Percentiles rank a stretch among this genome's conserved stretches.
Evolutionary conservation across 2,329 filamentous ascomycete species (phyloP).

Genomic region (Colletotrichum tofieldiae): DNA sequence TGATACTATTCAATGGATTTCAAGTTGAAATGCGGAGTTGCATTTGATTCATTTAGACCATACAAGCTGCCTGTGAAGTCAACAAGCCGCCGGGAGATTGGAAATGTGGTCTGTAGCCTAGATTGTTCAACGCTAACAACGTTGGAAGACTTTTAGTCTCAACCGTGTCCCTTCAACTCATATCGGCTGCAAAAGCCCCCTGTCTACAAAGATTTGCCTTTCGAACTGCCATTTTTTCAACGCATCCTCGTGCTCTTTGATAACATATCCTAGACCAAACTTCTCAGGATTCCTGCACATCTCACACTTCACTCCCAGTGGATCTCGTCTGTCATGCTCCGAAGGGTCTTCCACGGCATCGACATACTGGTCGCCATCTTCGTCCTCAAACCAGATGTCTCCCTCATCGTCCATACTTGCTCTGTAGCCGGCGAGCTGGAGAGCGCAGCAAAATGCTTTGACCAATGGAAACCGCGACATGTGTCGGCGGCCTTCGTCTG

Average conservation of each 20-base stretch:
- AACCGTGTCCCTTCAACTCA: no score
- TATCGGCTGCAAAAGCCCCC: not conserved
- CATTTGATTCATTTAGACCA: no score
- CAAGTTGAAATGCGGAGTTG: no score
- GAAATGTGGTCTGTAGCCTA: no score
- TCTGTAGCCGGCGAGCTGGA: constrained; percentile 35
- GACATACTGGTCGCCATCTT: constrained; percentile 37
- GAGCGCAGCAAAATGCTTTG: constrained; percentile 25
- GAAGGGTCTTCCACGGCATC: constrained; percentile 29
- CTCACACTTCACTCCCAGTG: not conserved
- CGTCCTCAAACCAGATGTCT: constrained; percentile 43
- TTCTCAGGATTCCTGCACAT: not conserved
- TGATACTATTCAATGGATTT: no score
- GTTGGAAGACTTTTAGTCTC: not conserved
- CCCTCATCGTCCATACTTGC: constrained; percentile 38
- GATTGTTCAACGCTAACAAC: not conserved
- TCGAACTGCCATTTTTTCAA: not conserved
- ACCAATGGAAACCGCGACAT: not conserved
- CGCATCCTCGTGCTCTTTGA: not conserved
- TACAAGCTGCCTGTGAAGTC: no score
- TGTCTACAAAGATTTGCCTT: not conserved
- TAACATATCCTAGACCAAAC: not conserved
- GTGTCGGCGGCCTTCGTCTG: not conserved
- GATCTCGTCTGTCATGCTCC: not conserved
- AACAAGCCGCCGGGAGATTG: no score